phyloP scores from a whole-genome alignment of 306 rosid species.

The Rosa chinensis region DNA sequence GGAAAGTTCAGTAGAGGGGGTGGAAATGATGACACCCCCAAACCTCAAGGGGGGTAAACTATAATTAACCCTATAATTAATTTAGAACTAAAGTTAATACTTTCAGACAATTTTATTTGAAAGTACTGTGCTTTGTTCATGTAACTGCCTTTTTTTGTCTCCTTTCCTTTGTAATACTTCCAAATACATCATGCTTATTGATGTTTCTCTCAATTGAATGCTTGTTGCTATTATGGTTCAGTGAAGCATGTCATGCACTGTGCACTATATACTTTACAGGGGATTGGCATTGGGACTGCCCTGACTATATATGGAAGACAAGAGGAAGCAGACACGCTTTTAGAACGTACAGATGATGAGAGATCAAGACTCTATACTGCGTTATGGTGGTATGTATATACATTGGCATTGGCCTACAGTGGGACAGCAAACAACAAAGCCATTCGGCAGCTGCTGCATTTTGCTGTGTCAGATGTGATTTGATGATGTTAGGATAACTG shows the following conservation, averaged over 20 bases:
- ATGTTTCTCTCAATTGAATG: too few relatives aligned
- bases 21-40: too few relatives aligned
- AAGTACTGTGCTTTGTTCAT: not conserved
- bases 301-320: conserved; percentile 91
- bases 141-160: too few relatives aligned
- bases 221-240: too few relatives aligned
- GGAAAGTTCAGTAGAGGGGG: too few relatives aligned
- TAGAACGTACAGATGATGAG: conserved; percentile 82
- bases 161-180: too few relatives aligned
- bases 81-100: not conserved
- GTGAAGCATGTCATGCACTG: too few relatives aligned
- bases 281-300: conserved; percentile 85
- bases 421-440: conserved; percentile 98
- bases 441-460: conserved; percentile 85
- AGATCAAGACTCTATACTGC: conserved; percentile 90
- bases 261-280: conserved; percentile 26
- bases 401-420: conserved; percentile 86
- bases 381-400: conserved; percentile 99
- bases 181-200: too few relatives aligned
- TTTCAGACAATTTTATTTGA: not conserved
- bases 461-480: conserved; percentile 96
- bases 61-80: too few relatives aligned
- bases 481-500: conserved; percentile 97
- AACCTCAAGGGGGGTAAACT: too few relatives aligned
- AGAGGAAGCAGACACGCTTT: conserved; percentile 88